phyloP scores from a whole-genome alignment of 202 grass and related monocot species.

The Zizania palustris region DNA sequence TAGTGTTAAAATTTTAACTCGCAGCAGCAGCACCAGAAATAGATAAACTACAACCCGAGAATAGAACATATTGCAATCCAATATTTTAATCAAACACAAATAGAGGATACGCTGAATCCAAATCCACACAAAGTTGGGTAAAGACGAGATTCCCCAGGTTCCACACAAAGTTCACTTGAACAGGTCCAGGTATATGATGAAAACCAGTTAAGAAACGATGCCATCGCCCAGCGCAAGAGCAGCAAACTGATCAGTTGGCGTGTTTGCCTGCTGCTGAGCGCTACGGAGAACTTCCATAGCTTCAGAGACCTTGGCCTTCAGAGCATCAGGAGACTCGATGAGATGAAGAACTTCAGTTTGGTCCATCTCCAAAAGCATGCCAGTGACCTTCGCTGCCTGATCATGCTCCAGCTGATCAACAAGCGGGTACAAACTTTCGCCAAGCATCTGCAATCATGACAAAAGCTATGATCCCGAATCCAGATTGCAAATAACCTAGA shows the following conservation, averaged over 20 bases:
- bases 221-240: constrained; percentile 61
- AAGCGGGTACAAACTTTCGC: constrained; percentile 84
- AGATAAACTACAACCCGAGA: not conserved
- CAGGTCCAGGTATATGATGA: not conserved
- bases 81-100: constrained; percentile 2
- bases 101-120: not conserved
- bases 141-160: not conserved
- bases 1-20: no score
- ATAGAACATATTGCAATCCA: not conserved
- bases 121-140: not conserved
- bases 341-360: constrained; percentile 95
- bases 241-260: constrained; percentile 64
- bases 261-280: constrained; percentile 54
- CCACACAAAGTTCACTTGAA: not conserved
- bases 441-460: constrained; percentile 67
- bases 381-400: constrained; percentile 87
- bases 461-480: not conserved
- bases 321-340: constrained; percentile 82
- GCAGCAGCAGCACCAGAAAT: not conserved
- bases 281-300: constrained; percentile 87
- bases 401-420: constrained; percentile 90
- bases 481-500: not conserved
- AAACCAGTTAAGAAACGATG: constrained; percentile 29
- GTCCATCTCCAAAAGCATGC: constrained; percentile 98
- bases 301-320: constrained; percentile 85